phyloP scores from a whole-genome alignment of 108 stramenopile species.

The Skeletonema marinoi region DNA sequence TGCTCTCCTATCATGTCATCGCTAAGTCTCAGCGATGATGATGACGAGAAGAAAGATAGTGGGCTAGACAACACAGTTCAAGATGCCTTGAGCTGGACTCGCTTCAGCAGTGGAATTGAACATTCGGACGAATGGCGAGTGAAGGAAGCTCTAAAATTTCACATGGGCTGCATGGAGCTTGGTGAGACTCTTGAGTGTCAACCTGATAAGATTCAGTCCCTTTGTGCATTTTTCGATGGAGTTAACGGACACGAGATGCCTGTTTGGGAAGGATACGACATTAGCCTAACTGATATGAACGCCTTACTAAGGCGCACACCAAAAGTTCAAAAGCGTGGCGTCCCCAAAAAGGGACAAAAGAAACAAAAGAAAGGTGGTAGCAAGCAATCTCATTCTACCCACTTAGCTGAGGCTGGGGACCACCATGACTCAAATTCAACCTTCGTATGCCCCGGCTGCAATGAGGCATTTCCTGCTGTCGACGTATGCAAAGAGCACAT shows the following conservation, averaged over 20 bases:
- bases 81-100: slow-evolving; percentile 14
- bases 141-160: slow-evolving; percentile 54
- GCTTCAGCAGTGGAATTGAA: slow-evolving; percentile 13
- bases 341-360: neutral
- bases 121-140: slow-evolving; percentile 28
- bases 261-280: slow-evolving; percentile 50
- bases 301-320: slow-evolving; percentile 9
- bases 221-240: slow-evolving; percentile 63
- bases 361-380: neutral
- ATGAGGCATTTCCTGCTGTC: neutral
- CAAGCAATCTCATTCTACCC: no score
- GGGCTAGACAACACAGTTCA: slow-evolving; percentile 11
- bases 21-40: neutral
- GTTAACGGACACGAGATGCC: slow-evolving; percentile 53
- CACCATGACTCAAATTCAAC: neutral
- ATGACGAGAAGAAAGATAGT: slow-evolving; percentile 19
- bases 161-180: slow-evolving; percentile 38
- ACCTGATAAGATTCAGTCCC: slow-evolving; percentile 48
- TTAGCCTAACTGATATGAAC: slow-evolving; percentile 13
- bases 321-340: neutral
- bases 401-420: neutral
- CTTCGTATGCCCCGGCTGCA: neutral
- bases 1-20: neutral
- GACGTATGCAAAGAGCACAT: neutral
- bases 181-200: slow-evolving; percentile 72